Conservation (phyloP, 1,284 basidiomycete species). For the Pseudozyma sp. region DNA sequence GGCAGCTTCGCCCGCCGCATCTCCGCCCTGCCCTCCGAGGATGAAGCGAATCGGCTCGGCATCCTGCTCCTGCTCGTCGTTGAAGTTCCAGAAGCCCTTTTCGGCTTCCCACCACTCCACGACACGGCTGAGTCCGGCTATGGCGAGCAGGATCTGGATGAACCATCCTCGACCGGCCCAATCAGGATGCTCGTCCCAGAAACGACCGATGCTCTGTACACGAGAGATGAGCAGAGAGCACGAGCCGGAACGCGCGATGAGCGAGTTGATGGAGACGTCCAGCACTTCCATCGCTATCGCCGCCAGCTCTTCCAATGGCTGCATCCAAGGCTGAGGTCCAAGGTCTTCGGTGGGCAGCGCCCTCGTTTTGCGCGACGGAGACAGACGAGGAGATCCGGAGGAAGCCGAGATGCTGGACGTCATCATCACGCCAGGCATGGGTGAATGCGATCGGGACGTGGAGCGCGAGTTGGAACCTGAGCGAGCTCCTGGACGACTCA, state of each 20-base stretch:
- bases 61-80: slow-evolving; percentile 80
- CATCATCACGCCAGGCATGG: slow-evolving; percentile 75
- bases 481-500: slow-evolving; percentile 33
- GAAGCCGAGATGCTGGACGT: slow-evolving; percentile 55
- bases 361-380: slow-evolving; percentile 52
- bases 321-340: slow-evolving; percentile 72
- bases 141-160: slow-evolving; percentile 87
- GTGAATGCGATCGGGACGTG: slow-evolving; percentile 93
- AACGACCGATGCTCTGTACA: slow-evolving; percentile 88
- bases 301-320: slow-evolving; percentile 90
- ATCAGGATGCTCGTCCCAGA: slow-evolving; percentile 96
- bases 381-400: slow-evolving; percentile 56
- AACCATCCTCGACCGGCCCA: slow-evolving; percentile 99
- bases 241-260: slow-evolving; percentile 84
- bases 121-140: slow-evolving; percentile 93
- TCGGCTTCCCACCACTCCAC: slow-evolving; percentile 99
- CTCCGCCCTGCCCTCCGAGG: slow-evolving; percentile 37
- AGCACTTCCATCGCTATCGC: slow-evolving; percentile 92
- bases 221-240: slow-evolving; percentile 89
- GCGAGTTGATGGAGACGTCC: slow-evolving; percentile 86
- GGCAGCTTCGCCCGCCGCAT: slow-evolving; percentile 16
- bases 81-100: slow-evolving; percentile 99
- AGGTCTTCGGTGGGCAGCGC: slow-evolving; percentile 51
- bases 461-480: slow-evolving; percentile 84
- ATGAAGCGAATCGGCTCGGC: slow-evolving; percentile 67